Base-by-base conservation (phyloP, 148 eudicot genomes). In the Heliamphora exappendiculata region DNA sequence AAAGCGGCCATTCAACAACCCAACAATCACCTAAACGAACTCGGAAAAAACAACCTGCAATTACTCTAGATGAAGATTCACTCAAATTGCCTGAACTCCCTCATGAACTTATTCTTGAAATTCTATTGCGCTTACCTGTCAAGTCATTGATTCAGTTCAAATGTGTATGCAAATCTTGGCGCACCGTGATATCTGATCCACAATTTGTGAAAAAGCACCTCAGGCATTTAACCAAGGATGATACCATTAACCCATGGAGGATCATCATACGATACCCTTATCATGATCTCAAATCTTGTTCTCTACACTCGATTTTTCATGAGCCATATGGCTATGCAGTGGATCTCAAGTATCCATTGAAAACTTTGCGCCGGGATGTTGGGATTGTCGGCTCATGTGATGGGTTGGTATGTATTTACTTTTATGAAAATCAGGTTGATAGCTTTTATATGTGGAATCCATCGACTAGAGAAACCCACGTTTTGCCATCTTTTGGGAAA, bases 301-400 rank as follows among this genome's bases (percentile, higher is more conserved):
- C 41, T 33, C 36, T 63, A 14, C 42, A 33, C 67, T 63, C 41
- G 11, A 33, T 63, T 33, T 16, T 63, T 63, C 67, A 33, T 14
- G 67, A 63, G 24, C 41, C 42, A 17, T 34, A 63, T 63, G 67
- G n/a, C 19, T 5, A 4, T 63, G 22, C 22, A 19, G 41, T 34
- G 41, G 42, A 33, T 63, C 67, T 63, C 10, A 7, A 63, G 31
- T 63, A 63, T 22, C 67, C 67, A 33, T 63, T 33, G 39, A 63
- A 33, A 41, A 16, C 67, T 63, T 41, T 33, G 12, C 67, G 0
- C 34, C 42, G 3, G 9, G 41, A 20, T 33, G 67, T 63, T 13
- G 67, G 41, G 41, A 63, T 63, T 63, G 67, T 31, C 22, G 67
- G 67, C 42, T 63, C 67, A 63, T 63, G 67, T 33, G 39, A 63